Conservation (phyloP, 257 asterid genomes). For the Asclepias syriaca region DNA sequence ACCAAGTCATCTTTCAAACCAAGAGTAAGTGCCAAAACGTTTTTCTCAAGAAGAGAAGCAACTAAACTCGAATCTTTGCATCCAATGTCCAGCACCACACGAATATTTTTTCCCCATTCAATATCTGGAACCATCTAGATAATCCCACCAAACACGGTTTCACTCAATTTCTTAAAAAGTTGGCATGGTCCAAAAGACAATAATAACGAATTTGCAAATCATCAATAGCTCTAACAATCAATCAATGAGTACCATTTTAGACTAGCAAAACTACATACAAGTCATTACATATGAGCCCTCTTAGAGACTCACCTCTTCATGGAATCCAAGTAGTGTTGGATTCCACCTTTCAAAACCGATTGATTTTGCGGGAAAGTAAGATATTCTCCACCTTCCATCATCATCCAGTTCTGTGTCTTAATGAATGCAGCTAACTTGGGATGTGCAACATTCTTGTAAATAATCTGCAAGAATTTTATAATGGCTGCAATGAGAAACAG, state of each 20-base stretch:
- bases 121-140: constrained; percentile 95
- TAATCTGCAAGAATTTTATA: constrained; percentile 43
- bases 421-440: constrained; percentile 73
- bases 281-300: not conserved
- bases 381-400: constrained; percentile 70
- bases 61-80: constrained; percentile 81
- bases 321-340: constrained; percentile 76
- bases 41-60: constrained; percentile 67
- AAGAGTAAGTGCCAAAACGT: constrained; percentile 65
- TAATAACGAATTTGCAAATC: not conserved
- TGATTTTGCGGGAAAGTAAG: constrained; percentile 61
- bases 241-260: not conserved
- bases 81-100: constrained; percentile 77
- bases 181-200: constrained; percentile 11
- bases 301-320: constrained; percentile 69
- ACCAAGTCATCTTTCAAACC: constrained; percentile 86
- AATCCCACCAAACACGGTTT: constrained; percentile 26
- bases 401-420: constrained; percentile 66
- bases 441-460: constrained; percentile 81
- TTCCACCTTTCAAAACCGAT: constrained; percentile 58
- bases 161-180: constrained; percentile 18
- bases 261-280: not conserved
- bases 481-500: constrained; percentile 16
- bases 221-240: not conserved
- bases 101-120: constrained; percentile 94